These are phyloP conservation scores for Hypoxylon subgilvum DNA, from an alignment of 495 filamentous ascomycete genomes.

Conservation along the genomic window DNA sequence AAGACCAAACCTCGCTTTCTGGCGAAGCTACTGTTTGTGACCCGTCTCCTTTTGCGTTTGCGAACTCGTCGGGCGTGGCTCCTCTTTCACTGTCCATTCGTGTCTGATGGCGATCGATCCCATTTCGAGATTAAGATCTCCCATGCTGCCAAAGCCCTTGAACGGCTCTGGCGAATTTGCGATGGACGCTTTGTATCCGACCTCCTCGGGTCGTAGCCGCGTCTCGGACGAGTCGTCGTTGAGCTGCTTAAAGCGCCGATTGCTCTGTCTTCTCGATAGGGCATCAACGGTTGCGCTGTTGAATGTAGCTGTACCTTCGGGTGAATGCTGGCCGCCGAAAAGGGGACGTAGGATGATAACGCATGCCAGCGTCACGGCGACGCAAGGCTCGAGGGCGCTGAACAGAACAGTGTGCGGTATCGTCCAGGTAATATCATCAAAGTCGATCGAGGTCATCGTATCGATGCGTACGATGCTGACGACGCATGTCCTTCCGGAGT, in stretches of 20 bases:
- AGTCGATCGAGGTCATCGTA: slow-evolving; percentile 35
- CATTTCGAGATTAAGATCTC: slow-evolving; percentile 26
- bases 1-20: no score
- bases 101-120: slow-evolving; percentile 32
- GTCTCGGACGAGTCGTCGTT: slow-evolving; percentile 42
- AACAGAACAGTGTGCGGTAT: slow-evolving; percentile 34
- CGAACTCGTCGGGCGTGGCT: slow-evolving; percentile 17
- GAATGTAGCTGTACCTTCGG: slow-evolving; percentile 26
- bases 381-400: slow-evolving; percentile 37
- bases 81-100: slow-evolving; percentile 34
- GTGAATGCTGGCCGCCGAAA: slow-evolving; percentile 29
- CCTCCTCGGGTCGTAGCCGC: slow-evolving; percentile 35
- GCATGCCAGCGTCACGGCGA: slow-evolving; percentile 39
- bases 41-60: slow-evolving; percentile 4
- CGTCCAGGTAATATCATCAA: slow-evolving; percentile 36
- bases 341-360: slow-evolving; percentile 40
- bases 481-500: slow-evolving; percentile 32
- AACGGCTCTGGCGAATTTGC: slow-evolving; percentile 25
- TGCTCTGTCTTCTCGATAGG: slow-evolving; percentile 22
- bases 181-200: slow-evolving; percentile 24
- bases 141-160: slow-evolving; percentile 15
- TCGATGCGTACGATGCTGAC: slow-evolving; percentile 33
- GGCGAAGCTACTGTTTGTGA: background rate
- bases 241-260: slow-evolving; percentile 36
- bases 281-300: slow-evolving; percentile 12